Base-by-base conservation (phyloP, 1,139 yeast species). In the Geotrichum cucujoidarum region DNA sequence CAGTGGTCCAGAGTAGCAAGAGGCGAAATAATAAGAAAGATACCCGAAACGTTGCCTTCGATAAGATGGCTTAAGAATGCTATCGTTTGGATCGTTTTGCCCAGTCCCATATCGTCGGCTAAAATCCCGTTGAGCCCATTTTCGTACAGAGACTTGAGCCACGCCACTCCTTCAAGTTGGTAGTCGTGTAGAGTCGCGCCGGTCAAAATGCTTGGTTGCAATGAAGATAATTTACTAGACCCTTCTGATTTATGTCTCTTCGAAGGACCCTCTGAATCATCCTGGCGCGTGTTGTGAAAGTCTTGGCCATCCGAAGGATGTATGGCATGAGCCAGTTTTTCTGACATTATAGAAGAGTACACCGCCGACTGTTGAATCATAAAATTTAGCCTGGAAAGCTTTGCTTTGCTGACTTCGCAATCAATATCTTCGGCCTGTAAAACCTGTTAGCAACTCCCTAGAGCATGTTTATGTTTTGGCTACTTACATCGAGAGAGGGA, bases 1-100 rank as follows among this genome's bases (percentile, higher is more conserved):
- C 99, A 94, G 64, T 94, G 94, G 50, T 94, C 78, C 83, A 94
- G 81, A 13, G 94, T 98, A 14, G 97, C 88, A 0, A 98, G 92
- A 1, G 99, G 99, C 3, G 92, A 98, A 53, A 94, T 81, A 66
- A 94, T 90, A 48, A 94, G 71, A 71, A 92, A 98, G 0, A 98
- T 98, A 0, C 98, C 98, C 97, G 90, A 97, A 92, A 30, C 84
- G 77, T 52, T 86, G 86, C 61, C 89, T 90, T 58, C 84, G 95
- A 59, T 96, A 86, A 0, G 98, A 66, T 92, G 97, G 0, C 97
- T 97, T 27, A 92, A 69, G 31, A 92, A 66, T 0, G 95, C 62
- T 33, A 87, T 71, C 1, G 88, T 77, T 66, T 89, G 97, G 38
- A 89, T 80, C 0, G 97, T 89, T 65, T 89, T 90, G 52, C 96